Percentiles rank a stretch among this genome's conserved stretches.
Evolutionary conservation across 192 early-diverging fungal genomes (phyloP).

Genomic region (Kickxella alabastrina): DNA sequence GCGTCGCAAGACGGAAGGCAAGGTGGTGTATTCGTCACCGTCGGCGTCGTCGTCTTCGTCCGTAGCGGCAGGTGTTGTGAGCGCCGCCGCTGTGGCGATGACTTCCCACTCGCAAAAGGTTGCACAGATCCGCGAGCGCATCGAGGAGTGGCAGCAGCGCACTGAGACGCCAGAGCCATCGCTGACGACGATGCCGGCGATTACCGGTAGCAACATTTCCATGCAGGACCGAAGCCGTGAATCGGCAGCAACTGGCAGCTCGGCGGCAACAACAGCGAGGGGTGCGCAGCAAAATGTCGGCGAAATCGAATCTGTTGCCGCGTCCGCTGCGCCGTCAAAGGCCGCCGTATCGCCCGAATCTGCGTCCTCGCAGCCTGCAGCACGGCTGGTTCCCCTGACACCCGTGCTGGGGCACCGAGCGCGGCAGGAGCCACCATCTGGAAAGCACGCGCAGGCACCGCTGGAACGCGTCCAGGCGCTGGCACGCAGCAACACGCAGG

Average conservation of each 20-base stretch:
- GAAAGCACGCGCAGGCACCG: background rate
- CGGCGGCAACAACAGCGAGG: slow-evolving; percentile 11
- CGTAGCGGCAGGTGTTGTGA: background rate
- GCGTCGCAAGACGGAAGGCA: slow-evolving; percentile 7
- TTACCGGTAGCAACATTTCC: slow-evolving; percentile 2
- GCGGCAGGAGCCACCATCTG: background rate
- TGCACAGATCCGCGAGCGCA: slow-evolving; percentile 42
- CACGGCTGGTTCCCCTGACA: slow-evolving; percentile 31
- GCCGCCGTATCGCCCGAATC: background rate
- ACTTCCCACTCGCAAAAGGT: slow-evolving; percentile 38
- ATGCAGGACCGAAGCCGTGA: background rate
- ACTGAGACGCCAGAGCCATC: slow-evolving; percentile 8
- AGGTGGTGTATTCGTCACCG: background rate
- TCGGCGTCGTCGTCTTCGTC: background rate
- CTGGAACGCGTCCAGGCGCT: slow-evolving; percentile 4
- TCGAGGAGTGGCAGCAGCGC: slow-evolving; percentile 51
- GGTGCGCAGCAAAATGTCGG: slow-evolving; percentile 35
- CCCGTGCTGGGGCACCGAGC: slow-evolving; percentile 3
- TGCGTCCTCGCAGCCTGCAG: background rate
- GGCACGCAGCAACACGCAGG: slow-evolving; percentile 9
- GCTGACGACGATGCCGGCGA: background rate
- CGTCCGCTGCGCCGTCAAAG: background rate
- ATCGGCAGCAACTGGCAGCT: slow-evolving; percentile 20
- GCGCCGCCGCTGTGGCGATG: background rate
- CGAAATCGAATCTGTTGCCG: slow-evolving; percentile 28